phyloP scores from a whole-genome alignment of 2,329 filamentous ascomycete genomes.

The Claviceps quebecensis region DNA sequence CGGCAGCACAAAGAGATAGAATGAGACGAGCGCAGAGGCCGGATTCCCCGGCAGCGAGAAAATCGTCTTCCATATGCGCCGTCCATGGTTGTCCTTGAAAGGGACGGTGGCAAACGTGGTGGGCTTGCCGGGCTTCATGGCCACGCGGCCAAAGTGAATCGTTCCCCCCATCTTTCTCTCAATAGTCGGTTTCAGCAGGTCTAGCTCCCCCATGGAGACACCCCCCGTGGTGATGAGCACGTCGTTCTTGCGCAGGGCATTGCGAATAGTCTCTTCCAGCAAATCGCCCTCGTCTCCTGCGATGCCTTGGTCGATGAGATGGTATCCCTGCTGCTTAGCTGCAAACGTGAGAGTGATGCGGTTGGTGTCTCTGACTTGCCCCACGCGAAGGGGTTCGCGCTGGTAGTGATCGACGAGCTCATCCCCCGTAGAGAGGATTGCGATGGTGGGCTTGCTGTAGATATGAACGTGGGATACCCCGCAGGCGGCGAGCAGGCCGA shows the following conservation, averaged over 20 bases:
- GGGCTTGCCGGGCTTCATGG: conserved; percentile 97
- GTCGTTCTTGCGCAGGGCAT: conserved; percentile 60
- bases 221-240: conserved; percentile 85
- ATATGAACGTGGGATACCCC: conserved; percentile 58
- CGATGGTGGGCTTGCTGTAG: conserved; percentile 65
- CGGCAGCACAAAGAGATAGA: conserved; percentile 87
- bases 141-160: conserved; percentile 90
- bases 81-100: conserved; percentile 42
- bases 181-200: conserved; percentile 91
- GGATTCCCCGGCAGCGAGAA: conserved; percentile 93
- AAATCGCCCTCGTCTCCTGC: conserved; percentile 58
- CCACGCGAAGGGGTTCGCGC: conserved; percentile 48
- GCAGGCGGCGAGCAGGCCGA: conserved; percentile 77
- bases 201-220: conserved; percentile 94
- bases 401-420: conserved; percentile 71
- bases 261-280: conserved; percentile 64
- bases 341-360: conserved; percentile 75
- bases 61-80: conserved; percentile 52
- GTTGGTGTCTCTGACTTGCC: conserved; percentile 90
- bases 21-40: conserved; percentile 81
- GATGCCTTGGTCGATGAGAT: conserved; percentile 75
- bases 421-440: conserved; percentile 85
- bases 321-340: conserved; percentile 58
- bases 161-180: conserved; percentile 79
- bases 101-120: conserved; percentile 91